Conservation (phyloP, 1,284 basidiomycete species). For the Boletus coffeatus region DNA sequence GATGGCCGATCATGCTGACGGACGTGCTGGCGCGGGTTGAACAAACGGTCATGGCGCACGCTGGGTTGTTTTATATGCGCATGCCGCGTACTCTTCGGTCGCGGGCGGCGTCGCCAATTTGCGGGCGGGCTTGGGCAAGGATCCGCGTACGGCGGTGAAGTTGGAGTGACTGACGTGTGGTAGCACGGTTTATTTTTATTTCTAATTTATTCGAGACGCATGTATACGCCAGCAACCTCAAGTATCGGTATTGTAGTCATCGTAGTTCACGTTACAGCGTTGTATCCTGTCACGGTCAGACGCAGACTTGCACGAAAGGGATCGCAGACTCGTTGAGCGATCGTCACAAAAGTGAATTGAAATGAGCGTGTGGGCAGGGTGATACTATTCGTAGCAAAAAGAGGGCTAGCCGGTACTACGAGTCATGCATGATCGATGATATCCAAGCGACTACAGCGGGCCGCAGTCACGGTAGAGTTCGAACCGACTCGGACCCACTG, state of each 20-base stretch:
- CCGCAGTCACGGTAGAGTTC: too few relatives aligned
- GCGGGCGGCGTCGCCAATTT: constrained; percentile 40
- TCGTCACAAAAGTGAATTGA: not conserved
- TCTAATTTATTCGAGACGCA: not conserved
- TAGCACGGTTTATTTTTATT: not conserved
- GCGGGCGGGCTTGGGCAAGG: constrained; percentile 35
- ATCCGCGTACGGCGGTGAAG: constrained; percentile 32
- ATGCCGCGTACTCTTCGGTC: constrained; percentile 36
- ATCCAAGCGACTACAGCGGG: too few relatives aligned
- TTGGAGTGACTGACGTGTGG: constrained; percentile 24
- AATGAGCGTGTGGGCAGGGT: constrained; percentile 1
- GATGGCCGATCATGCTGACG: constrained; percentile 40
- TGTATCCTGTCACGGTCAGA: too few relatives aligned
- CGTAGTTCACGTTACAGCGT: too few relatives aligned
- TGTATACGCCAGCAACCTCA: not conserved
- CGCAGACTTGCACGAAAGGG: not conserved
- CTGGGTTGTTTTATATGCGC: constrained; percentile 38
- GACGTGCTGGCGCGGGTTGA: constrained; percentile 43
- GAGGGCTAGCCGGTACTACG: constrained; percentile 5
- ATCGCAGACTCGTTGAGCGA: too few relatives aligned
- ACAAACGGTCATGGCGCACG: constrained; percentile 35
- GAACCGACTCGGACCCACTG: constrained; percentile 20
- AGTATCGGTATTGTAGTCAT: not conserved
- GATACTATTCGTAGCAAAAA: constrained; percentile 15
- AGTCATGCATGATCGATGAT: too few relatives aligned